Evolutionary conservation across 2,329 filamentous ascomycete species (phyloP).

Genomic region (Pseudogymnoascus sp.): DNA sequence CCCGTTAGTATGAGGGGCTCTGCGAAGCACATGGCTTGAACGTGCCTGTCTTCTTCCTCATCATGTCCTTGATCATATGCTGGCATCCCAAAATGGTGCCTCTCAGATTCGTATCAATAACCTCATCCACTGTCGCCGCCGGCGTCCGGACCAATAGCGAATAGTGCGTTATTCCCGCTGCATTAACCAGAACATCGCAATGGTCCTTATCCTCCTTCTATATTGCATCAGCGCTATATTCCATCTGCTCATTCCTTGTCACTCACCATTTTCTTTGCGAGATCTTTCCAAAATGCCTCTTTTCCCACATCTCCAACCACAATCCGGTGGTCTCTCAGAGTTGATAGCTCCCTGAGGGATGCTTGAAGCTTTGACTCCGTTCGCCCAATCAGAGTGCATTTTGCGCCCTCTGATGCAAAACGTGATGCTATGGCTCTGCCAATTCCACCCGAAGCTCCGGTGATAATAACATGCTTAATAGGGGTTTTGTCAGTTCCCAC

Average conservation of each 20-base stretch:
- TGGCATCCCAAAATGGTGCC: conserved; percentile 59
- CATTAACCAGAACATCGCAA: conserved; percentile 65
- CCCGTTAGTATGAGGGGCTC: neutral
- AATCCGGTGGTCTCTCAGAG: conserved; percentile 16
- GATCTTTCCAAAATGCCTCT: conserved; percentile 22
- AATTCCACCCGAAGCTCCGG: conserved; percentile 66
- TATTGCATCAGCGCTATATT: neutral
- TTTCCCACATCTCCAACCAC: conserved; percentile 26
- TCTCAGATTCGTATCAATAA: conserved; percentile 65
- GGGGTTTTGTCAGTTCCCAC: neutral
- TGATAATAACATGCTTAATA: conserved; percentile 46
- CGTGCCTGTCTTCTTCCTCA: conserved; percentile 30
- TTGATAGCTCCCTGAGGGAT: conserved; percentile 46
- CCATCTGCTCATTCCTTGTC: neutral
- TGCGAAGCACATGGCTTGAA: neutral
- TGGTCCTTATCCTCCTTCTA: conserved; percentile 17
- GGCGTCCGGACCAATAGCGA: conserved; percentile 54
- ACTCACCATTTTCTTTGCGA: conserved; percentile 21
- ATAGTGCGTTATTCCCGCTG: conserved; percentile 66
- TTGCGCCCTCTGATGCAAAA: conserved; percentile 58
- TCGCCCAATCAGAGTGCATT: conserved; percentile 56
- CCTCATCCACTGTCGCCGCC: conserved; percentile 43
- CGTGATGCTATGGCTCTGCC: conserved; percentile 59
- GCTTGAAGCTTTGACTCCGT: conserved; percentile 59
- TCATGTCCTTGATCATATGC: conserved; percentile 42